phyloP scores from a whole-genome alignment of 1,139 yeast species.

The Saccharomyces hybrid region DNA sequence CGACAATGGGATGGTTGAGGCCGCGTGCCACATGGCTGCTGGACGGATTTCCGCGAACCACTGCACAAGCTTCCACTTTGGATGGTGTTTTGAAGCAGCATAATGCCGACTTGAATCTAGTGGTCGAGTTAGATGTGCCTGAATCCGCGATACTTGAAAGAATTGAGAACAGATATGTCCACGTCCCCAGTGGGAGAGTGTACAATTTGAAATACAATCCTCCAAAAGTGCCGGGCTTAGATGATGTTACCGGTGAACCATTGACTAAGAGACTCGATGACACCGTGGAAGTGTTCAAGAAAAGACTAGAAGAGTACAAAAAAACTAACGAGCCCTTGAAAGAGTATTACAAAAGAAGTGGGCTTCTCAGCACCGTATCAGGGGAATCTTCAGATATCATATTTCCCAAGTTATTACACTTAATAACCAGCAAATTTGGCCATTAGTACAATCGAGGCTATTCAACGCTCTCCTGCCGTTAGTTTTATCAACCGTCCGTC shows the following conservation, averaged over 20 bases:
- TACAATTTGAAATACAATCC: conserved; percentile 85
- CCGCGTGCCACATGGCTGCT: conserved; percentile 55
- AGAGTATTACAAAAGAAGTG: conserved; percentile 47
- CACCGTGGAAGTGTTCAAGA: conserved; percentile 58
- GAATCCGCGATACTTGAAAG: conserved; percentile 69
- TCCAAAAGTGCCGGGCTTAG: conserved; percentile 71
- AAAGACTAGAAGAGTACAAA: conserved; percentile 58
- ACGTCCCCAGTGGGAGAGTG: conserved; percentile 74
- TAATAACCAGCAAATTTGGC: conserved; percentile 15
- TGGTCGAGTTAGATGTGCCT: conserved; percentile 83
- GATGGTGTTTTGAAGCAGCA: conserved; percentile 39
- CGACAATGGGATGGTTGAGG: conserved; percentile 40
- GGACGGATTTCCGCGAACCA: conserved; percentile 89
- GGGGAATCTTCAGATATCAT: conserved; percentile 83
- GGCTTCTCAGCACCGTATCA: conserved; percentile 48
- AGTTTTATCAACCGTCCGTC: neutral
- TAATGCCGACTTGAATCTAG: conserved; percentile 52
- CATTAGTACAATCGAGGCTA: neutral
- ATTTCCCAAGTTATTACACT: conserved; percentile 55
- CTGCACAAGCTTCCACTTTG: conserved; percentile 58
- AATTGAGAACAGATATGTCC: conserved; percentile 82
- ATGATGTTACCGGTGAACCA: conserved; percentile 86
- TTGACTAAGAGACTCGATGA: conserved; percentile 76
- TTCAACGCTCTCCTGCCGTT: neutral
- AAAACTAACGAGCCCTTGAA: conserved; percentile 55